Evolutionary conservation across 805 yeast genomes (phyloP), one percentile per base, ranked within the genome.

Genomic region (Scheffersomyces coipomensis): DNA sequence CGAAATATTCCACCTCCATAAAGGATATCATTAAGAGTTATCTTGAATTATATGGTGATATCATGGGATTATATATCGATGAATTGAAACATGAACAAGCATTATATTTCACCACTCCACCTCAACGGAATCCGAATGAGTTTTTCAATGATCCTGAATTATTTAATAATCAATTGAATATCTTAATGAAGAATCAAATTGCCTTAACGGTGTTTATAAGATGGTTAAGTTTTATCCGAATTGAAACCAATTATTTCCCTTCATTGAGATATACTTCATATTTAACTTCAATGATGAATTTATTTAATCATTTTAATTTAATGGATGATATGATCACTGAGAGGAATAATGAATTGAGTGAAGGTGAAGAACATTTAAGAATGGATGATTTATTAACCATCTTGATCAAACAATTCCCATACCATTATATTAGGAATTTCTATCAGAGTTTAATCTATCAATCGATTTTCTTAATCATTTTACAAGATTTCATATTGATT

Each of bases 221-320:
- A 33, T 60, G 64, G 64, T 43, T 61, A 17, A 48, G 55, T 12
- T 53, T 62, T 34, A 43, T 60, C 10, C 48, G 53, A 26, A 39
- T 60, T 11, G 68, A 61, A 39, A 35, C 47, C 2, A 48, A 45
- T 13, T 56, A 62, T 44, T 62, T 58, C 37, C 63, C 68, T 0
- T 47, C 60, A 11, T 47, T 62, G 30, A 35, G 64, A 22, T 59
- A 49, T 37, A 39, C 55, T 3, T 47, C 58, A 16, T 60, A 55
- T 43, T 19, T 55, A n/a, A 56, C 66, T 11, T 27, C 58, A 2
- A 52, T 62, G 47, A 13, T 53, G 16, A 44, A 51, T 22, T 16
- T 51, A 17, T 57, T 57, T 36, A 61, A 61, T 40, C 57, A 51
- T 34, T 59, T 56, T 34, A 25, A 37, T 23, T 34, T 37, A 17